Percentiles rank a stretch among this genome's conserved stretches.
These are phyloP conservation scores for Uncinocarpus reesii DNA, from an alignment of 2,329 filamentous ascomycete species.

Conservation along the genomic window DNA sequence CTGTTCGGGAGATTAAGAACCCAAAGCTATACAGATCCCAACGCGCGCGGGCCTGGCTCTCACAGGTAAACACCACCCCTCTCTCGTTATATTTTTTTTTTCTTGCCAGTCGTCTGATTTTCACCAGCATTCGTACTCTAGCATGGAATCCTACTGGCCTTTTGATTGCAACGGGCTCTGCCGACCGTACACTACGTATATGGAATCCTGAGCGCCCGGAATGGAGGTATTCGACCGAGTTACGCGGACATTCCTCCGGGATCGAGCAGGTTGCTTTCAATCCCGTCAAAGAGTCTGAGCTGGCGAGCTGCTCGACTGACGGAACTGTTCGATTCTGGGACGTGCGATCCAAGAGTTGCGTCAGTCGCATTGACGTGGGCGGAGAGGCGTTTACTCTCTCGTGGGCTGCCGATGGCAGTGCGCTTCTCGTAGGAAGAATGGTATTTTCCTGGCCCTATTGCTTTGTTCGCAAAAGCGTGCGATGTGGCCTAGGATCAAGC, in stretches of 20 bases:
- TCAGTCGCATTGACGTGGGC: slow-evolving; percentile 40
- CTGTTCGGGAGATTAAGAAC: slow-evolving; percentile 60
- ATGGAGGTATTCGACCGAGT: slow-evolving; percentile 39
- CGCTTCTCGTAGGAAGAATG: slow-evolving; percentile 40
- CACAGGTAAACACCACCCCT: slow-evolving; percentile 43
- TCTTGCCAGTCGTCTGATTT: slow-evolving; percentile 21
- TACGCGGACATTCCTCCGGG: slow-evolving; percentile 39
- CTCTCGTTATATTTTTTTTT: neutral
- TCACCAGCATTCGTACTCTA: slow-evolving; percentile 59
- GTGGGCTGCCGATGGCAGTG: slow-evolving; percentile 41
- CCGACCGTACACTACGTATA: slow-evolving; percentile 78
- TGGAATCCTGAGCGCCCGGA: slow-evolving; percentile 60
- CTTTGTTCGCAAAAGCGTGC: neutral
- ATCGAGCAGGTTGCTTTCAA: slow-evolving; percentile 43
- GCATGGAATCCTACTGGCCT: slow-evolving; percentile 82
- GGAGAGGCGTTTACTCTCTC: slow-evolving; percentile 41
- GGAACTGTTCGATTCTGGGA: slow-evolving; percentile 44
- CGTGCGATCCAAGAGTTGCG: slow-evolving; percentile 40
- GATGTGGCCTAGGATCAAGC: neutral
- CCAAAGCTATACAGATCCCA: slow-evolving; percentile 58
- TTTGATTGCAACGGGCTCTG: slow-evolving; percentile 75
- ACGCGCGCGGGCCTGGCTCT: slow-evolving; percentile 44
- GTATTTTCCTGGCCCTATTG: slow-evolving; percentile 22
- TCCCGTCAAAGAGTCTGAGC: slow-evolving; percentile 40
- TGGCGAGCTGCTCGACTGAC: slow-evolving; percentile 42